Percentiles rank a stretch among this genome's conserved stretches.
Conservation (phyloP, 129 eudicot genomes). For the Chrysanthemum makinoi region DNA sequence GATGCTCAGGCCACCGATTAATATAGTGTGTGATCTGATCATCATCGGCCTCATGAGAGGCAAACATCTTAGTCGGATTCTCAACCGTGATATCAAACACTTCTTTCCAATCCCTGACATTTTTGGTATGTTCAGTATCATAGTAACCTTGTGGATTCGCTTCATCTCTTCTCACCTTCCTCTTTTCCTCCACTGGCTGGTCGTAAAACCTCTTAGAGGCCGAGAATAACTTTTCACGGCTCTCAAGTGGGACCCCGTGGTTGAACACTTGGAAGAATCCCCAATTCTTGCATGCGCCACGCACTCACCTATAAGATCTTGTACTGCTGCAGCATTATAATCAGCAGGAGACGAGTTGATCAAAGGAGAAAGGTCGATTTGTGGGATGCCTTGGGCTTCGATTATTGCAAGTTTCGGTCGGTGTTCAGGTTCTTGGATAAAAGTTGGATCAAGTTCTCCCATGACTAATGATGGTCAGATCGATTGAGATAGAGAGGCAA, state of each 20-base stretch:
- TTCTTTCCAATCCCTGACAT: slow-evolving; percentile 72
- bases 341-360: neutral
- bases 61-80: slow-evolving; percentile 41
- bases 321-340: neutral
- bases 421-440: slow-evolving; percentile 67
- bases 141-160: slow-evolving; percentile 45
- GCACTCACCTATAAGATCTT: slow-evolving; percentile 35
- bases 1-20: slow-evolving; percentile 56
- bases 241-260: slow-evolving; percentile 41
- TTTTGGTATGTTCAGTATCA: slow-evolving; percentile 58
- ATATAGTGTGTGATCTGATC: slow-evolving; percentile 15
- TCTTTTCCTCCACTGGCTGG: slow-evolving; percentile 45
- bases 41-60: slow-evolving; percentile 44
- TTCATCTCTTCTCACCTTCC: slow-evolving; percentile 52
- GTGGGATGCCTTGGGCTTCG: slow-evolving; percentile 56
- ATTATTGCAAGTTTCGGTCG: slow-evolving; percentile 46
- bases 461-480: slow-evolving; percentile 22
- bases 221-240: slow-evolving; percentile 26
- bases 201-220: slow-evolving; percentile 41
- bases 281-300: slow-evolving; percentile 55
- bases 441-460: slow-evolving; percentile 58
- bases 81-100: slow-evolving; percentile 51
- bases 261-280: slow-evolving; percentile 67
- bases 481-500: neutral
- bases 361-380: slow-evolving; percentile 46